Base-by-base conservation (phyloP, 192 early-diverging fungal species). In the Entophlyctis luteolus region DNA sequence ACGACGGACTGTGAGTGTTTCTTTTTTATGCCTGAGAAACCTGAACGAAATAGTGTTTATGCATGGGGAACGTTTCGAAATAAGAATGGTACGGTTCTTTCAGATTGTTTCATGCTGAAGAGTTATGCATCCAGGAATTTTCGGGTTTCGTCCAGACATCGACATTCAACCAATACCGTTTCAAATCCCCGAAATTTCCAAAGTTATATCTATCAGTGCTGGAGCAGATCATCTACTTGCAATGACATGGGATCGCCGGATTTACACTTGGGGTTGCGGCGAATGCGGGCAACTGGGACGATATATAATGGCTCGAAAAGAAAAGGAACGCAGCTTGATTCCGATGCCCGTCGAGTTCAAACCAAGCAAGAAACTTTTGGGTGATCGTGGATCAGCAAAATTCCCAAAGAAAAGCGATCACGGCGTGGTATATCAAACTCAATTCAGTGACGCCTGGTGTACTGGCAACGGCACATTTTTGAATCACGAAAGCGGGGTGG, bases 211-310 rank as follows among this genome's bases (percentile, higher is more conserved):
- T 38, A 81, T 98, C 69, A 83, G 84, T 16, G 84, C 87, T 32
- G 94, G 94, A 55, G 84, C 85, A 48, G 91, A 98, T 67, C 96
- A 98, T 67, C 84, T 89, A 20, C 75, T 93, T 18, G 91, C 90
- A 8, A 63, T 94, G 33, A 82, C 89, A 16, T 62, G 31, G 52
- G 81, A 86, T 42, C 73, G 91, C 45, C 78, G 81, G 58, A 86
- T 96, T 25, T 94, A 87, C 73, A 86, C 87, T 4, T 98, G 93
- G 93, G 96, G 94, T 20, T 87, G 87, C 72, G 89, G 89, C 8
- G 90, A 95, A 67, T 91, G 92, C 60, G 88, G 86, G 65, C 93
- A 95, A 74, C 80, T 95, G 20, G 95, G 95, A 49, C 88, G 91
- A 49, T 78, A 86, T 46, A 82, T 95, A 57, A 79, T 91, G 35